Evolutionary conservation across 495 filamentous ascomycete genomes (phyloP).

Genomic region (Chaetomium cochliodes): DNA sequence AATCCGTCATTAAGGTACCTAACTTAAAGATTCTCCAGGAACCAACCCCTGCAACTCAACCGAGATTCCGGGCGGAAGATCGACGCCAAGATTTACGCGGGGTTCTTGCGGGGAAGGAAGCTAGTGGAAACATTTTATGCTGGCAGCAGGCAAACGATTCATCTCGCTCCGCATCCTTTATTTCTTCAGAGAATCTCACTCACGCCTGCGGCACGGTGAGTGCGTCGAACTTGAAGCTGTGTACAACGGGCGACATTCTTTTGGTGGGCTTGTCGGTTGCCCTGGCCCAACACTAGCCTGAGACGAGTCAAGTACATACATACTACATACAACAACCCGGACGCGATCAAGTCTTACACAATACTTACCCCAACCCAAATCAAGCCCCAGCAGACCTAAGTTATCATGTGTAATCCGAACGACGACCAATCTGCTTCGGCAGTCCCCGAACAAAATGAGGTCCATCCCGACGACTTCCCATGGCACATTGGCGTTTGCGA

Average conservation of each 20-base stretch:
- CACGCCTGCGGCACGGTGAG: too few relatives aligned
- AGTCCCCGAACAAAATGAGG: background rate
- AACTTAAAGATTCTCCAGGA: too few relatives aligned
- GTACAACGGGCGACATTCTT: too few relatives aligned
- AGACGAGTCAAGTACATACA: too few relatives aligned
- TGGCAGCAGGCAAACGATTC: background rate
- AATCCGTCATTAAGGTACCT: too few relatives aligned
- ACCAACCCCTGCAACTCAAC: background rate
- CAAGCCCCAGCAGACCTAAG: background rate
- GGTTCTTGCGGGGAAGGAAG: background rate
- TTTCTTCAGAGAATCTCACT: too few relatives aligned
- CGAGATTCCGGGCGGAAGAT: background rate
- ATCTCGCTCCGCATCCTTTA: too few relatives aligned
- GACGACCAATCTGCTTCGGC: conserved; percentile 5
- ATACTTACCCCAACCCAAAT: background rate
- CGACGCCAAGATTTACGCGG: background rate
- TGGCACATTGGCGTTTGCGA: conserved; percentile 87
- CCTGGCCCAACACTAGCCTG: too few relatives aligned
- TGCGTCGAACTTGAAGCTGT: too few relatives aligned
- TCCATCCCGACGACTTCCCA: conserved; percentile 52
- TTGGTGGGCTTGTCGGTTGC: too few relatives aligned
- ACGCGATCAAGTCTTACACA: background rate
- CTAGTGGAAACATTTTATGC: background rate
- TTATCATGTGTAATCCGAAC: conserved; percentile 23
- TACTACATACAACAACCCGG: background rate